phyloP scores from a whole-genome alignment of 495 filamentous ascomycete genomes.

The Letharia lupina region DNA sequence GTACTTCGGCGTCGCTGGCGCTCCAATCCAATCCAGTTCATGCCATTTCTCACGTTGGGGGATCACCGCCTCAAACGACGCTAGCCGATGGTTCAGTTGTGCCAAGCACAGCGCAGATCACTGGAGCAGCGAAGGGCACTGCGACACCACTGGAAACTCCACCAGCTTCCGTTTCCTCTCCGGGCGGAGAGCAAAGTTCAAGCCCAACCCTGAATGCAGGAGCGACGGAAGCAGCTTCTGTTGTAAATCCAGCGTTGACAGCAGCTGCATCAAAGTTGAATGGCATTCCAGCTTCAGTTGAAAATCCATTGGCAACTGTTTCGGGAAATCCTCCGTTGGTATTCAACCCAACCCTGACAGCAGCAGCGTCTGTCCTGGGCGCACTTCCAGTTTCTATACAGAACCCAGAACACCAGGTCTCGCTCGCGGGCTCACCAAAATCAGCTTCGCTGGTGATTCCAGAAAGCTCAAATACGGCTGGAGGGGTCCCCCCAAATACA shows the following conservation, averaged over 20 bases:
- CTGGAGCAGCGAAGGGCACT: neutral
- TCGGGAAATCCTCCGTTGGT: neutral
- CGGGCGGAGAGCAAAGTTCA: neutral
- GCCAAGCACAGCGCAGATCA: neutral
- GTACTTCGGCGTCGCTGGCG: neutral
- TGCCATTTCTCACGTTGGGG: neutral
- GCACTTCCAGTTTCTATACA: neutral
- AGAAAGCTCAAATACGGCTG: neutral
- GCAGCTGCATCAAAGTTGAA: slow-evolving; percentile 3
- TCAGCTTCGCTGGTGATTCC: neutral
- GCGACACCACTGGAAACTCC: neutral
- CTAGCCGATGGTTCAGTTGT: neutral
- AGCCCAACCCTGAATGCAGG: neutral
- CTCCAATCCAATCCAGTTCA: neutral
- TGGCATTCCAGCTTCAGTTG: neutral
- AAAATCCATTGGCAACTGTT: neutral
- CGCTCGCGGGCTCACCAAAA: neutral
- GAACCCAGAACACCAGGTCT: neutral
- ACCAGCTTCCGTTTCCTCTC: neutral
- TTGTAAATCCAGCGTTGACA: neutral
- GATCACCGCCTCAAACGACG: neutral
- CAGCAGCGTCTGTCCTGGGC: neutral
- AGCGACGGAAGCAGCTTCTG: neutral
- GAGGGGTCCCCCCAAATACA: neutral
- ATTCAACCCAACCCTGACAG: neutral